phyloP scores from a whole-genome alignment of 2,329 filamentous ascomycete genomes.

The Dendrostoma leiphaemia region DNA sequence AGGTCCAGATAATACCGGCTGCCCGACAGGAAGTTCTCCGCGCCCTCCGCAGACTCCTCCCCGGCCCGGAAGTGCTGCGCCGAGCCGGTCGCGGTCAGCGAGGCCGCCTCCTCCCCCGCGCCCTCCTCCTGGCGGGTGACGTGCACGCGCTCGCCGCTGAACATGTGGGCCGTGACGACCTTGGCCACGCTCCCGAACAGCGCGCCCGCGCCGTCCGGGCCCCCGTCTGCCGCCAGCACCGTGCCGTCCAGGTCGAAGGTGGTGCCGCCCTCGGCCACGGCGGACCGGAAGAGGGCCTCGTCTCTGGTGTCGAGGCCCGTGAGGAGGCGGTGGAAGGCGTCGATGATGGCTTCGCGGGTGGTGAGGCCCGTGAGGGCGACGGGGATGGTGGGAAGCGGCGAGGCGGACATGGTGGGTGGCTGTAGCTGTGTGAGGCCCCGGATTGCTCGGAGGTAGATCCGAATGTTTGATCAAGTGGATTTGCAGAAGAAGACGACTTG shows the following conservation, averaged over 20 bases:
- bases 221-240: too few species aligned
- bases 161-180: constrained; percentile 24
- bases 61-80: constrained; percentile 1
- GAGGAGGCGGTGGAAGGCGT: constrained; percentile 29
- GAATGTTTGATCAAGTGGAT: too few species aligned
- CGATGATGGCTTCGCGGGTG: constrained; percentile 30
- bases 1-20: neutral
- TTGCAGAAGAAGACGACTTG: too few species aligned
- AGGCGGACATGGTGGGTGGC: neutral
- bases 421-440: neutral
- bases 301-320: constrained; percentile 27
- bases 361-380: constrained; percentile 19
- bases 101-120: constrained; percentile 33
- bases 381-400: constrained; percentile 1
- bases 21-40: neutral
- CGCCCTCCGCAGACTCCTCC: neutral
- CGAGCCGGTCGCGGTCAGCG: neutral
- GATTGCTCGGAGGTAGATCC: too few species aligned
- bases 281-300: constrained; percentile 28
- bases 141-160: constrained; percentile 3
- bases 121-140: constrained; percentile 27
- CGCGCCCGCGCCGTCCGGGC: constrained; percentile 23
- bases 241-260: constrained; percentile 21
- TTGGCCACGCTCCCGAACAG: constrained; percentile 22
- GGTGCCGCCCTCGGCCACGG: constrained; percentile 24